These are phyloP conservation scores for Neostapfia colusana DNA, from an alignment of 176 grass and related monocot species.

Conservation along the genomic window DNA sequence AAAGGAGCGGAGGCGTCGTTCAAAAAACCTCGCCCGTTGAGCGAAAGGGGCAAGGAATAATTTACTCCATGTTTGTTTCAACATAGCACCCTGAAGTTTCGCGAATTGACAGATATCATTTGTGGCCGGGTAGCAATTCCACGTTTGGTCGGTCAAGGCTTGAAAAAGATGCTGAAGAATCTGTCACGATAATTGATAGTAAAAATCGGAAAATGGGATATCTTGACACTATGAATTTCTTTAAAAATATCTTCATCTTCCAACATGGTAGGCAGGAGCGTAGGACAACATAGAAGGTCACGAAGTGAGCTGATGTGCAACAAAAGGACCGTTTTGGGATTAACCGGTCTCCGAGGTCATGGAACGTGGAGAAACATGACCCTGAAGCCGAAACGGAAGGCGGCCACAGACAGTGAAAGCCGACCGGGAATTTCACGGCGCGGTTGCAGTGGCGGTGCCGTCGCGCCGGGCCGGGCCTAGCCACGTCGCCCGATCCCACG, in stretches of 20 bases:
- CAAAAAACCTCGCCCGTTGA: constrained; percentile 93
- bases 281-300: too few relatives aligned
- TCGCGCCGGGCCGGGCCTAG: not conserved
- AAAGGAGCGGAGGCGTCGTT: constrained; percentile 42
- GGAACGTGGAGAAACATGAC: not conserved
- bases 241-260: not conserved
- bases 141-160: not conserved
- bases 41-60: constrained; percentile 26
- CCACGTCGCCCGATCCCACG: not conserved
- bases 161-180: not conserved
- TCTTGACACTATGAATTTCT: not conserved
- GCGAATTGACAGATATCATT: not conserved
- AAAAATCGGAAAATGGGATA: not conserved
- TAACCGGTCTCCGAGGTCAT: not conserved
- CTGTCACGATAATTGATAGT: not conserved
- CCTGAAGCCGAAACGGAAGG: constrained; percentile 10
- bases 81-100: not conserved
- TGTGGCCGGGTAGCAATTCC: not conserved
- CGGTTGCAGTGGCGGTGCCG: not conserved
- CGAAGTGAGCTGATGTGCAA: not conserved
- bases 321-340: not conserved
- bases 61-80: constrained; percentile 11
- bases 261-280: too few relatives aligned
- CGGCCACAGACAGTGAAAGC: constrained; percentile 17
- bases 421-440: constrained; percentile 30